Base-by-base conservation (phyloP, 1,284 basidiomycete genomes). In the Ganoderma lingzhi region DNA sequence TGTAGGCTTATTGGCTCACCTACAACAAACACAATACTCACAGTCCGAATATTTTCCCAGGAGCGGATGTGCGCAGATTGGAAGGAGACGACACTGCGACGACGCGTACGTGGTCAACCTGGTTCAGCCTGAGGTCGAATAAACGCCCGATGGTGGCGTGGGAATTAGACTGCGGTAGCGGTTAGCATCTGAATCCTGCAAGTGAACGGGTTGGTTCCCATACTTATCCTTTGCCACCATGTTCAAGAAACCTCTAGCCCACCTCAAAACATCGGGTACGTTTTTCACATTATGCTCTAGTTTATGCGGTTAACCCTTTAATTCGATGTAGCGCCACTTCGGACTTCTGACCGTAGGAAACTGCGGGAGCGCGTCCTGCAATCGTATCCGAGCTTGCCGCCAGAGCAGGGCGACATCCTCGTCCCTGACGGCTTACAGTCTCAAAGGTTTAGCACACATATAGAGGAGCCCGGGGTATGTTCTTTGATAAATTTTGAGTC, bases 211-310 rank as follows among this genome's bases (percentile, higher is more conserved):
- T 12, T 19, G 3, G 17, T 44, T 44, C 15, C 42, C 15, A 6
- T 42, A 23, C 23, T 23, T 23, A 30, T n/a, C 19, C 62, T 28
- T 51, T 48, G 45, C 48, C 23, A 51, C 61, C 42, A 93, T 93
- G 92, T 93, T 93, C 86, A 93, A 93, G 78, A 93, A 93, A 80
- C 88, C 90, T 9, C 78, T 90, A 14, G 82, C 85, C 58, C 87
- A 87, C 67, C 75, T 88, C 65, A 93, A 93, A 78, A 93, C 91
- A 1, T 91, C 88, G 56, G 86, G 86, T 84, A 71, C n/a, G 15
- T 23, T 30, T 53, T 19, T 32, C 28, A 30, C 23, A 39, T 28
- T 17, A 17, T 32, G 23, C 3, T 41, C n/a, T 12, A 12, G 23
- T 10, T 5, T 23, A 28, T 0, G 12, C 58, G 59, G 32, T 35